Conservation (phyloP, 2,329 filamentous ascomycete species). For the Dryadomyces quercivorus region DNA sequence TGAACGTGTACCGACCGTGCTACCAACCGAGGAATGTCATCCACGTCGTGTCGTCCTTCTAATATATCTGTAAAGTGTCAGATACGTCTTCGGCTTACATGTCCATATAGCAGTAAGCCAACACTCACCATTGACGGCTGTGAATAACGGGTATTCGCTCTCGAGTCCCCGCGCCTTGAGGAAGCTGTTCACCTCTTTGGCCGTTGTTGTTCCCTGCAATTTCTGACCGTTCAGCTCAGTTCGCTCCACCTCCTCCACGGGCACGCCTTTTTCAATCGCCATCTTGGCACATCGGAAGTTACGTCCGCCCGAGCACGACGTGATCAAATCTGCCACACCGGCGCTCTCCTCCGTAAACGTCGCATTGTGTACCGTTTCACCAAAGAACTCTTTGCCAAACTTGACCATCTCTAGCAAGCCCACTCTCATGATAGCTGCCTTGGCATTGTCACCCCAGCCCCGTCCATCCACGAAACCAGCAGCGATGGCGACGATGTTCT, state of each 20-base stretch:
- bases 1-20: conserved; percentile 9
- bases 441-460: conserved; percentile 97
- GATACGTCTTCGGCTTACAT: background rate
- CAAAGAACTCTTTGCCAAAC: conserved; percentile 90
- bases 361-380: conserved; percentile 61
- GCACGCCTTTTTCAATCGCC: conserved; percentile 65
- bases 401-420: conserved; percentile 93
- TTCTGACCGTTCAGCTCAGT: conserved; percentile 93
- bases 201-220: conserved; percentile 86
- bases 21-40: conserved; percentile 67
- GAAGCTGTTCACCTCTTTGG: conserved; percentile 83
- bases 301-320: conserved; percentile 78
- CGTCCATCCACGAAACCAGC: conserved; percentile 92
- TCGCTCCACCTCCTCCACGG: conserved; percentile 78
- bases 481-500: conserved; percentile 91
- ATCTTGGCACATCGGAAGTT: conserved; percentile 93
- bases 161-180: conserved; percentile 67
- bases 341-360: conserved; percentile 97
- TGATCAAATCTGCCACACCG: conserved; percentile 91
- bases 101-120: background rate
- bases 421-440: conserved; percentile 96
- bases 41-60: conserved; percentile 60
- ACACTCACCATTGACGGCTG: conserved; percentile 55
- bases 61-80: conserved; percentile 42
- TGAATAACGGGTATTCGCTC: conserved; percentile 83